Percentiles rank a stretch among this genome's conserved stretches.
Evolutionary conservation across 2,329 filamentous ascomycete genomes (phyloP).

Genomic region (Arthrinium phaeospermum): DNA sequence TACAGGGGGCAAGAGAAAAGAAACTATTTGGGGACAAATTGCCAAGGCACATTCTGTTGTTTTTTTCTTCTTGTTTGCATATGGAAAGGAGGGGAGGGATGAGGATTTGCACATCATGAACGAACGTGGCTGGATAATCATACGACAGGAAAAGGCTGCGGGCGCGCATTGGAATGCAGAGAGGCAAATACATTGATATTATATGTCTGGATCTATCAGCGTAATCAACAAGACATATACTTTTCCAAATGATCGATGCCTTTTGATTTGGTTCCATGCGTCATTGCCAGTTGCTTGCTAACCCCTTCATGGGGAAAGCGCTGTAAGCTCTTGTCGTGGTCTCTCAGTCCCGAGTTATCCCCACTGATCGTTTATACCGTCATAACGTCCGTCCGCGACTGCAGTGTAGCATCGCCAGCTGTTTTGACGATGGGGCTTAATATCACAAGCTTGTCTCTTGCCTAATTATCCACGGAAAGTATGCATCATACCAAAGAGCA

Average conservation of each 20-base stretch:
- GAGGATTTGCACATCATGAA: background rate
- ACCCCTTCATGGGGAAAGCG: too few species aligned
- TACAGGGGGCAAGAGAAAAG: background rate
- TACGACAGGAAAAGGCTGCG: background rate
- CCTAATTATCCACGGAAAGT: too few species aligned
- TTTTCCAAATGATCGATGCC: background rate
- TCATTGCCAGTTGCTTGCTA: background rate
- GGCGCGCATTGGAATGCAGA: background rate
- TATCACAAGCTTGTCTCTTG: too few species aligned
- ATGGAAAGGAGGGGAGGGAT: background rate
- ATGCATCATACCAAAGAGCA: too few species aligned
- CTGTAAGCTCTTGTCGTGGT: too few species aligned
- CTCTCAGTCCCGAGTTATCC: too few species aligned
- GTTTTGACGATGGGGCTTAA: too few species aligned
- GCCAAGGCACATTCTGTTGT: background rate
- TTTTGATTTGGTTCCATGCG: background rate
- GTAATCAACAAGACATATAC: conserved; percentile 5
- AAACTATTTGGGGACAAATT: background rate
- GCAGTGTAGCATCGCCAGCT: too few species aligned
- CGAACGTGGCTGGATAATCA: background rate
- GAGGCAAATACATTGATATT: background rate
- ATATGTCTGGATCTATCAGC: background rate
- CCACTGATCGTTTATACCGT: too few species aligned
- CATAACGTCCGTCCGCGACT: too few species aligned
- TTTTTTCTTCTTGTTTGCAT: conserved; percentile 8